phyloP scores from a whole-genome alignment of 805 yeast genomes.

The Wickerhamomyces tratensis region DNA sequence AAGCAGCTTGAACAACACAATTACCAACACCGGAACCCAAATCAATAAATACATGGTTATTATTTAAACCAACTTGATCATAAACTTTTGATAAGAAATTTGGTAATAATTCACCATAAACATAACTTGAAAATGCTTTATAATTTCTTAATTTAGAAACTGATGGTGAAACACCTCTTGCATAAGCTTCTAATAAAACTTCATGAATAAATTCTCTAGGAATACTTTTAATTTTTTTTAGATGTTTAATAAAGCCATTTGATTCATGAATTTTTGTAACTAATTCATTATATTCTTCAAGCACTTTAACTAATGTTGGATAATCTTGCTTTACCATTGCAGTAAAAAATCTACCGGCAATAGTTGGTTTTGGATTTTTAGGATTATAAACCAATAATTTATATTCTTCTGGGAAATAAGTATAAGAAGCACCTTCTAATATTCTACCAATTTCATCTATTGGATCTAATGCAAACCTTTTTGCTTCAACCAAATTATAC shows the following conservation, averaged over 20 bases:
- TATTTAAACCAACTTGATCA: constrained; percentile 42
- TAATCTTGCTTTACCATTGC: constrained; percentile 23
- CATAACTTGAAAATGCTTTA: constrained; percentile 82
- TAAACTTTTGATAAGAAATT: constrained; percentile 61
- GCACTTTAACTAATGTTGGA: constrained; percentile 18
- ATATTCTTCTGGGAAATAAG: constrained; percentile 30
- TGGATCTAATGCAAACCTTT: constrained; percentile 51
- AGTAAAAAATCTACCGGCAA: constrained; percentile 27
- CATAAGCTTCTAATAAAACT: constrained; percentile 60
- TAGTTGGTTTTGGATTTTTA: constrained; percentile 24
- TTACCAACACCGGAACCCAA: constrained; percentile 94
- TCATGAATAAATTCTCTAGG: constrained; percentile 49
- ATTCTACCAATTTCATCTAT: constrained; percentile 47
- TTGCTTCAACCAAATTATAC: constrained; percentile 39
- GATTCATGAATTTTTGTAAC: constrained; percentile 25
- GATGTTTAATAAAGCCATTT: constrained; percentile 20
- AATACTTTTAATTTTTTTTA: constrained; percentile 20
- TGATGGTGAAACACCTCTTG: constrained; percentile 71
- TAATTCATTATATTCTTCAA: constrained; percentile 35
- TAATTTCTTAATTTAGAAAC: constrained; percentile 55
- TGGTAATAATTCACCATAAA: constrained; percentile 87
- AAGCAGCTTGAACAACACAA: constrained; percentile 80
- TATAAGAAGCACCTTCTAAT: constrained; percentile 32
- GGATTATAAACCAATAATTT: constrained; percentile 24
- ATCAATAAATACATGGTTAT: constrained; percentile 62